Conservation (phyloP, 1,284 basidiomycete species). For the Malassezia arunalokei region DNA sequence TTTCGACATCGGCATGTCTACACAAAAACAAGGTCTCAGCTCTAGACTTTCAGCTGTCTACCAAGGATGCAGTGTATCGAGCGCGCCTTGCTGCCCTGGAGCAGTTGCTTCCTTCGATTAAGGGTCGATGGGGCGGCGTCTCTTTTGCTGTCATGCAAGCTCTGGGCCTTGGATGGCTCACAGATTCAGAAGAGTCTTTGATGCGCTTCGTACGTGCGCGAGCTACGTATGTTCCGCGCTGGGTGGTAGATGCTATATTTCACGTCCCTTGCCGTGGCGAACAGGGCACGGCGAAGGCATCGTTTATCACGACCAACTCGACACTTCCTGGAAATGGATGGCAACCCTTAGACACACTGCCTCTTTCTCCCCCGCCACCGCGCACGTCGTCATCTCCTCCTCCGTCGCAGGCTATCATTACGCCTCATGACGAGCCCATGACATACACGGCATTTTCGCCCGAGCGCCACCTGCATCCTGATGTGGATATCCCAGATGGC, state of each 20-base stretch:
- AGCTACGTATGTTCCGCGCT: conserved; percentile 7
- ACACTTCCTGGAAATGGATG: conserved; percentile 11
- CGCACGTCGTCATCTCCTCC: not conserved
- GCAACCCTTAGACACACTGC: conserved; percentile 10
- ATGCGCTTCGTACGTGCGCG: conserved; percentile 11
- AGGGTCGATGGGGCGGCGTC: conserved; percentile 13
- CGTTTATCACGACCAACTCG: conserved; percentile 12
- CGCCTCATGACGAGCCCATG: conserved; percentile 3
- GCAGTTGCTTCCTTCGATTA: conserved; percentile 13
- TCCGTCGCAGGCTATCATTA: not conserved
- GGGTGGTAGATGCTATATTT: conserved; percentile 12
- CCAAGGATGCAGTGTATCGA: conserved; percentile 10
- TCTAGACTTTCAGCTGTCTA: conserved; percentile 8
- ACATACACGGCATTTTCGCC: conserved; percentile 3
- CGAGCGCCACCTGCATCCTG: conserved; percentile 10
- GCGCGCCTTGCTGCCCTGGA: conserved; percentile 13
- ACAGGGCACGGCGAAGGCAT: conserved; percentile 3
- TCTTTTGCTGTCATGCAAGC: conserved; percentile 8
- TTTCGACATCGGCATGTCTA: not conserved
- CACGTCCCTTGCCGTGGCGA: conserved; percentile 10
- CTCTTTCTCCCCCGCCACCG: conserved; percentile 5
- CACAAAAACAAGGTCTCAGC: not conserved
- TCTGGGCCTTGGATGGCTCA: conserved; percentile 7
- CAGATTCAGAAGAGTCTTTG: conserved; percentile 8
- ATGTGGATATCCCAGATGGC: not conserved